A percentile compares a stretch with the other conserved stretches of the same genome.
These are phyloP conservation scores for Agastache rugosa DNA, from an alignment of 257 asterid genomes.

Conservation along the genomic window DNA sequence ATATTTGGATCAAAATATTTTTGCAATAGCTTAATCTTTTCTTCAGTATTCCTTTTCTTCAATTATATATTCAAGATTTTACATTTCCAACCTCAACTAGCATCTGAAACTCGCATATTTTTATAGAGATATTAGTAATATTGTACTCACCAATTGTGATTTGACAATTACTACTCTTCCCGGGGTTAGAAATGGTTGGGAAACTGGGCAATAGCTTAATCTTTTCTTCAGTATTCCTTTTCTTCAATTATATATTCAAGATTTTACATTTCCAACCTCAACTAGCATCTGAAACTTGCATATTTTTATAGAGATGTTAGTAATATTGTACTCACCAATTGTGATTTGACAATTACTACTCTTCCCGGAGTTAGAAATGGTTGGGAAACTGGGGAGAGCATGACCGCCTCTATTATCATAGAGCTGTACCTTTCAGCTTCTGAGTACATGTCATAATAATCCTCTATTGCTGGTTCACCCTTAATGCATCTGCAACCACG, in stretches of 20 bases:
- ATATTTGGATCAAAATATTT: background rate
- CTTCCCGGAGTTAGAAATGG: constrained; percentile 78
- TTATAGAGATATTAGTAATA: constrained; percentile 4
- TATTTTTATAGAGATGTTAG: constrained; percentile 9
- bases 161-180: constrained; percentile 94
- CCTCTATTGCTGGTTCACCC: constrained; percentile 98
- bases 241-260: constrained; percentile 13
- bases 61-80: constrained; percentile 11
- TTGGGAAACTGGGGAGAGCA: constrained; percentile 76
- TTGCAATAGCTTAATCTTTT: constrained; percentile 3
- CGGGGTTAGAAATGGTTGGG: constrained; percentile 68
- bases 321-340: constrained; percentile 56
- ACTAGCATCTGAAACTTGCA: constrained; percentile 11
- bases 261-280: constrained; percentile 27
- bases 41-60: constrained; percentile 12
- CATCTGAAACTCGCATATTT: constrained; percentile 5
- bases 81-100: constrained; percentile 27
- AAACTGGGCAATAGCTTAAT: constrained; percentile 32
- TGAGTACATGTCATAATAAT: constrained; percentile 72
- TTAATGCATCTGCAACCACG: constrained; percentile 81
- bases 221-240: constrained; percentile 1
- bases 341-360: constrained; percentile 86
- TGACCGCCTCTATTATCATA: constrained; percentile 69
- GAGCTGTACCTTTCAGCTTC: constrained; percentile 68
- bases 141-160: constrained; percentile 64